These are phyloP conservation scores for Aquilaria yunnanensis DNA, from an alignment of 345 rosid species.

Conservation along the genomic window DNA sequence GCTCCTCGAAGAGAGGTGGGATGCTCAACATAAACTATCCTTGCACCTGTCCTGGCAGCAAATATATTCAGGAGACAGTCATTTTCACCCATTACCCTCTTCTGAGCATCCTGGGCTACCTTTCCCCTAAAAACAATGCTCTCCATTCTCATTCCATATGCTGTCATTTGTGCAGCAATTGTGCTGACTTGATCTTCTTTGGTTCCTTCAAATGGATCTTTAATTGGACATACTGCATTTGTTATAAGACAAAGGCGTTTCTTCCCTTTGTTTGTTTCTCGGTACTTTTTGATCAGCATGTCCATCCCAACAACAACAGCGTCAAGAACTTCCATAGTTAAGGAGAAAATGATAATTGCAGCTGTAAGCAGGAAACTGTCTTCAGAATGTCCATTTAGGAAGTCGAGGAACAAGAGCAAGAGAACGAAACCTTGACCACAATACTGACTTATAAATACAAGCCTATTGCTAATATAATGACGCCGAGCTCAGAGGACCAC, in stretches of 20 bases:
- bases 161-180: conserved; percentile 59
- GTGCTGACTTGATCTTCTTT: conserved; percentile 79
- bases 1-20: conserved; percentile 79
- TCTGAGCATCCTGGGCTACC: conserved; percentile 24
- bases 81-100: conserved; percentile 56
- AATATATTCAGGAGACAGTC: conserved; percentile 58
- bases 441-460: no score
- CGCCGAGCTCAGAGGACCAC: conserved; percentile 1
- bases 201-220: conserved; percentile 69
- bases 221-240: conserved; percentile 60
- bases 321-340: conserved; percentile 79
- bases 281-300: conserved; percentile 77
- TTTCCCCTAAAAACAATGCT: conserved; percentile 54
- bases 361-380: conserved; percentile 2
- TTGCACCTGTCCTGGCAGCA: conserved; percentile 47
- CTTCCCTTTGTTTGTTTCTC: conserved; percentile 55
- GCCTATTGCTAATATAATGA: no score
- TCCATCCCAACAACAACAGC: conserved; percentile 93
- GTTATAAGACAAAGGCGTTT: conserved; percentile 80
- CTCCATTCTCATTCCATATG: conserved; percentile 67
- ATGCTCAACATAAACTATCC: conserved; percentile 55
- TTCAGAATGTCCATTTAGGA: no score
- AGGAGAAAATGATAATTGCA: conserved; percentile 22
- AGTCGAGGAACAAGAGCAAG: no score
- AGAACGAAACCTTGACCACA: neutral